Evolutionary conservation across 2,329 filamentous ascomycete species (phyloP), one percentile per base, ranked within the genome.

Genomic region (Phialophora expanda): DNA sequence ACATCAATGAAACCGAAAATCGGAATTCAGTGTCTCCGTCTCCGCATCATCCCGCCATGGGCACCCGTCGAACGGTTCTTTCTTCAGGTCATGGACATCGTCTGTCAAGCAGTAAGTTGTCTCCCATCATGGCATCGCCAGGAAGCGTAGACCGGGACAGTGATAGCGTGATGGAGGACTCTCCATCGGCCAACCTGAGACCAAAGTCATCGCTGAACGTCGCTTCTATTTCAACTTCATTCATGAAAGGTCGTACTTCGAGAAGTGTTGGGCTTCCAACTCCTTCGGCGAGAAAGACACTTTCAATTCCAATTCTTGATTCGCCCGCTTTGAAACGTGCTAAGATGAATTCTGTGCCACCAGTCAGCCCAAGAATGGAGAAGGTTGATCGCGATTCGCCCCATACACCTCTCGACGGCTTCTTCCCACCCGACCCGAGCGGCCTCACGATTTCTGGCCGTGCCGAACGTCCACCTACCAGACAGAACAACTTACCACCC

Each of bases 401-500:
- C 20, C 90, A 87, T 65, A 97, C 94, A 0, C 94, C 94, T 0
- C 87, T 87, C 56, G 92, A 95, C 66, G 85, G 84, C 61, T 85
- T 91, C 73, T 83, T 89, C 28, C 90, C 91, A 28, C 89, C 90
- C 6, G 93, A 97, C 75, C 89, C 92, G 0, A 96, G 91, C 77
- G 87, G 87, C 46, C 81, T 97, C 20, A 93, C 92, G 0, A 94
- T 97, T 66, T 95, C 92, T 3, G 89, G 87, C 64, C 81, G 83
- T 20, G 79, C 77, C 66, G 81, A 82, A 41, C 78, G 77, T 61
- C 77, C 77, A 17, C 67, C 73, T 3, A 75, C 72, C 32, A 77
- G 79, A 51, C 73, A 77, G 3, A 80, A 80, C 57, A 63, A 38
- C 55, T 74, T 73, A 68, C 76, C 75, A 34, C 75, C 78, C 60